phyloP scores from a whole-genome alignment of 495 filamentous ascomycete genomes.

The Cercophora scortea region DNA sequence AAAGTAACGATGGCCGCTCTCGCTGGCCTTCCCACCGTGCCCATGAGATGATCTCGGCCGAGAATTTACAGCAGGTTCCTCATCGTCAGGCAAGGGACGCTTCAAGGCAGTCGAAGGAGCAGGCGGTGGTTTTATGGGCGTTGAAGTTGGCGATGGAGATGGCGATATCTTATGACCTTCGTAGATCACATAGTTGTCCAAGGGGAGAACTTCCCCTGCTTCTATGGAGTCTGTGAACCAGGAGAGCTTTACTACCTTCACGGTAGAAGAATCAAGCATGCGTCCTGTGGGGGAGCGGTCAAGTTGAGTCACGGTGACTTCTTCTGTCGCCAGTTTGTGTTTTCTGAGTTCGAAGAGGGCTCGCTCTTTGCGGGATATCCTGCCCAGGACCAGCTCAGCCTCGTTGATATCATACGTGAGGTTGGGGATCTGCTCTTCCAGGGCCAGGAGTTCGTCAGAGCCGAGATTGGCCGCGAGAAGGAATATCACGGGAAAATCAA shows the following conservation, averaged over 20 bases:
- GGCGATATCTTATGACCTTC: conserved; percentile 36
- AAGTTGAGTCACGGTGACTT: conserved; percentile 30
- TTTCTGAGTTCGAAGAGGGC: conserved; percentile 71
- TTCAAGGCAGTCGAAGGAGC: conserved; percentile 14
- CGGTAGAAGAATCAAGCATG: not conserved
- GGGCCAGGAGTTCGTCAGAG: conserved; percentile 48
- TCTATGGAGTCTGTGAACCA: conserved; percentile 66
- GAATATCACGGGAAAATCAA: conserved; percentile 59
- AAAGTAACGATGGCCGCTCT: conserved; percentile 1
- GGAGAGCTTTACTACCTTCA: conserved; percentile 64
- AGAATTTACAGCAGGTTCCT: not conserved
- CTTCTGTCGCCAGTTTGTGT: conserved; percentile 50
- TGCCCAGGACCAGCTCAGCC: conserved; percentile 66
- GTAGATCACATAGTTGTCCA: conserved; percentile 61
- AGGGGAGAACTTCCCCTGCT: conserved; percentile 43
- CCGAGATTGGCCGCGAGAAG: conserved; percentile 66
- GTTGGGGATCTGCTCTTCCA: conserved; percentile 55
- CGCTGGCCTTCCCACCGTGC: conserved; percentile 1
- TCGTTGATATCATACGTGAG: conserved; percentile 68
- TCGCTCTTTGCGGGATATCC: conserved; percentile 57
- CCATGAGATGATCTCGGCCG: conserved; percentile 11
- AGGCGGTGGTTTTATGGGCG: conserved; percentile 9
- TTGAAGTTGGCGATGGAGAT: not conserved
- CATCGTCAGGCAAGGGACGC: conserved; percentile 25
- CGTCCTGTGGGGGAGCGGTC: too few relatives aligned